phyloP scores from a whole-genome alignment of 108 stramenopile species.

The Cylindrotheca fusiformis region DNA sequence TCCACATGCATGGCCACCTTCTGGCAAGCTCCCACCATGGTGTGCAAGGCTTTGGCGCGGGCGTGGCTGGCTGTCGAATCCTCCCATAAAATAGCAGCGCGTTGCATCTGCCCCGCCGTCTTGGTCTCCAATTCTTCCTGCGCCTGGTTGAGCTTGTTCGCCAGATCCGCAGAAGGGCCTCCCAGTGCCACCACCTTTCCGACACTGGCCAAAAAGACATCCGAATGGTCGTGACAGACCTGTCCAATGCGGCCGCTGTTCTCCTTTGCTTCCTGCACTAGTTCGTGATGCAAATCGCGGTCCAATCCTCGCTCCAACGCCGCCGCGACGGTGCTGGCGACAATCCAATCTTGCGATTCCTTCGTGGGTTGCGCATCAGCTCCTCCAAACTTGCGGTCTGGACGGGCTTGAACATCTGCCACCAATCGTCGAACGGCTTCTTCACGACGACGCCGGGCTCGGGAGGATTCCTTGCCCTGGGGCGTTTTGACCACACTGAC shows the following conservation, averaged over 20 bases:
- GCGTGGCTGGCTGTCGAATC: slow-evolving; percentile 57
- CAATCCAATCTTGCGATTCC: slow-evolving; percentile 64
- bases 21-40: slow-evolving; percentile 77
- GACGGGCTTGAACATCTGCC: slow-evolving; percentile 72
- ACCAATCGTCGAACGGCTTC: slow-evolving; percentile 83
- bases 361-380: slow-evolving; percentile 18
- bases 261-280: slow-evolving; percentile 75
- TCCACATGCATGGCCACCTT: slow-evolving; percentile 76
- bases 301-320: slow-evolving; percentile 83
- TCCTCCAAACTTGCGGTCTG: slow-evolving; percentile 24
- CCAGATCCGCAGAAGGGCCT: slow-evolving; percentile 67
- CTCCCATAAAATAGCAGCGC: slow-evolving; percentile 55
- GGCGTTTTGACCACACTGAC: not conserved
- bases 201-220: slow-evolving; percentile 79
- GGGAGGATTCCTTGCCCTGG: slow-evolving; percentile 26
- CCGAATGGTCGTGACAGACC: slow-evolving; percentile 88
- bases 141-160: slow-evolving; percentile 54
- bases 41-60: slow-evolving; percentile 61
- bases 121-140: slow-evolving; percentile 68
- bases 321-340: slow-evolving; percentile 75
- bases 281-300: slow-evolving; percentile 74
- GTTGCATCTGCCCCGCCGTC: slow-evolving; percentile 73
- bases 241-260: slow-evolving; percentile 62
- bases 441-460: slow-evolving; percentile 70
- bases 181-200: slow-evolving; percentile 85